Conservation (phyloP, 192 early-diverging fungal species). For the Mycoemilia scoparia region DNA sequence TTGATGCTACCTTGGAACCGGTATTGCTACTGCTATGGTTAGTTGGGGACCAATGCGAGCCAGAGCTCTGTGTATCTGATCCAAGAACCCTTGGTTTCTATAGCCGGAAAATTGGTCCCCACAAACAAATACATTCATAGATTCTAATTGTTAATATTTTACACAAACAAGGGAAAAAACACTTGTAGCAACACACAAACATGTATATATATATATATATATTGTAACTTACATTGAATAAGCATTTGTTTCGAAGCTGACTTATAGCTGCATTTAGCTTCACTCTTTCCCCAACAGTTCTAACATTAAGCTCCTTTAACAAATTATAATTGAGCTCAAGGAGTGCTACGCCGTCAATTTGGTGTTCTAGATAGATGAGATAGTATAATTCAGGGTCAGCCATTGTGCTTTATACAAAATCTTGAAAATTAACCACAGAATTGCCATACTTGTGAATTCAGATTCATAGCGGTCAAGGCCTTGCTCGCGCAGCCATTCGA, state of each 20-base stretch:
- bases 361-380: no score
- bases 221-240: not conserved
- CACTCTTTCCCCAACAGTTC: constrained; percentile 66
- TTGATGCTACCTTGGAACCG: no score
- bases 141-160: no score
- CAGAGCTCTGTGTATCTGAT: no score
- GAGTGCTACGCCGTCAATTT: constrained; percentile 65
- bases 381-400: constrained; percentile 1
- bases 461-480: constrained; percentile 30
- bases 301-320: constrained; percentile 66
- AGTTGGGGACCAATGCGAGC: no score
- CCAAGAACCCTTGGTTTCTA: no score
- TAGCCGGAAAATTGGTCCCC: no score
- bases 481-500: constrained; percentile 34
- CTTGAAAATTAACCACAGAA: constrained; percentile 1
- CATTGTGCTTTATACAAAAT: not conserved
- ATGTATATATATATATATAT: not conserved
- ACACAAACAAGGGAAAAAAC: no score
- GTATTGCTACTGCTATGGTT: no score
- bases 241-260: constrained; percentile 41
- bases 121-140: no score
- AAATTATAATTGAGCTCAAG: constrained; percentile 66
- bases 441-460: no score
- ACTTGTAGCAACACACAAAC: not conserved
- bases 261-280: constrained; percentile 62